Evolutionary conservation across 805 yeast genomes (phyloP), one percentile per base, ranked within the genome.

Genomic region (Teunomyces gatunensis): DNA sequence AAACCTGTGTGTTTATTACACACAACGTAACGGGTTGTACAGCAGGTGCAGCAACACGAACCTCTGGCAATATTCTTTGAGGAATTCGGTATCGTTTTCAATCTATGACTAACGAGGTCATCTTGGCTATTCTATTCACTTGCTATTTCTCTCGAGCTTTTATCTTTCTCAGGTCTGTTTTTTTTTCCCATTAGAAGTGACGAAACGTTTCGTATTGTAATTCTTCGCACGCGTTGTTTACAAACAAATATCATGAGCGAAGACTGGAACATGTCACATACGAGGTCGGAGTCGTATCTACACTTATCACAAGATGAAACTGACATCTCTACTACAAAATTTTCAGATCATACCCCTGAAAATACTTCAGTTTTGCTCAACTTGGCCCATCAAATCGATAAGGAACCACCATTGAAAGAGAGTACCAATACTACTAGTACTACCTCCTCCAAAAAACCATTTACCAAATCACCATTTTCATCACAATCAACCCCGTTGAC

Each of bases 211-310:
- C 15, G 34, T 32, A 13, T 32, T 32, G 34, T 32, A 13, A 32
- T 32, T 32, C 13, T 37, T 37, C 40, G 40, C 37, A 25, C 47
- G 47, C 47, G 47, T 45, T 45, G 47, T 45, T 45, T 45, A 45
- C 47, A 45, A 45, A 37, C 40, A 37, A 37, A 23, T 23, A 41
- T 29, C 36, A 37, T 60, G 59, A 37, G 28, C 23, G 28, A 13
- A 37, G 40, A 37, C 29, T n/a, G 40, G 36, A 64, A 60, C 39
- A 45, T 59, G 36, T 52, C 63, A 13, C 60, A 56, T 39, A 63
- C 62, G n/a, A 43, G 60, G 37, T 54, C 68, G 9, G 70, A 67
- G 52, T 65, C 71, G 20, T 67, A 59, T 47, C 48, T 56, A 46
- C 64, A 65, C 48, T 54, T 64, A 15, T 57, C 68, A 12, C 59